Evolutionary conservation across 1,284 basidiomycete species (phyloP).

Genomic region (Ceratobasidium sp.): DNA sequence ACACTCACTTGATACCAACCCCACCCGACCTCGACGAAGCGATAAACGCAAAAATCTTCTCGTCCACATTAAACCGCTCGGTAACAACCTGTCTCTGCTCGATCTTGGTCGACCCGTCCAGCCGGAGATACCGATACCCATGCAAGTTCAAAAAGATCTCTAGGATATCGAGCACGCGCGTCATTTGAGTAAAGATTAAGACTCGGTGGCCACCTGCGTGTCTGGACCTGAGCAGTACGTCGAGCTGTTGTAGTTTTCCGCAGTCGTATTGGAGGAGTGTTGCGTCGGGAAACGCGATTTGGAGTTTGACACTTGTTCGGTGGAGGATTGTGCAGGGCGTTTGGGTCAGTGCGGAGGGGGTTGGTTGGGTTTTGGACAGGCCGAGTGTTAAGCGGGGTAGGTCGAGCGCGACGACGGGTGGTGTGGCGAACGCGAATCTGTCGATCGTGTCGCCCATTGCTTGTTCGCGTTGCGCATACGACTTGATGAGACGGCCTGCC

Average conservation of each 20-base stretch:
- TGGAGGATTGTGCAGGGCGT: conserved; percentile 78
- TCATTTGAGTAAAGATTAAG: conserved; percentile 99
- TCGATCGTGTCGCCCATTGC: conserved; percentile 73
- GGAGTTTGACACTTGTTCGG: conserved; percentile 82
- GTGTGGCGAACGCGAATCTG: conserved; percentile 87
- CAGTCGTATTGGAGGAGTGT: conserved; percentile 96
- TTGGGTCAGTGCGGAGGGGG: not conserved
- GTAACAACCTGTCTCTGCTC: conserved; percentile 96
- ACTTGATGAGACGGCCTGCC: conserved; percentile 70
- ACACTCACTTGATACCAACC: conserved; percentile 91
- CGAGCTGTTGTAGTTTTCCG: conserved; percentile 92
- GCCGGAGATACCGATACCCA: conserved; percentile 91
- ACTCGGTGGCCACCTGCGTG: conserved; percentile 91
- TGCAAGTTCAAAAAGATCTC: conserved; percentile 95
- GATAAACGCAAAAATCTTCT: conserved; percentile 94
- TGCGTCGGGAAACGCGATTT: conserved; percentile 94
- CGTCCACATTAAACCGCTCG: conserved; percentile 95
- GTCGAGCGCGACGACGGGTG: conserved; percentile 83
- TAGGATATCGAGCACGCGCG: conserved; percentile 92
- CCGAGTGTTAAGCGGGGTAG: conserved; percentile 68
- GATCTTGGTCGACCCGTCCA: conserved; percentile 96
- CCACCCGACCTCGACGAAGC: conserved; percentile 94
- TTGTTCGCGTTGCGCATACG: conserved; percentile 73
- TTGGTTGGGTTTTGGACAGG: not conserved
- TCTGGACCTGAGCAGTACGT: conserved; percentile 82